Evolutionary conservation across 2,329 filamentous ascomycete species (phyloP).

Genomic region (Chaetomiaceae sp.): DNA sequence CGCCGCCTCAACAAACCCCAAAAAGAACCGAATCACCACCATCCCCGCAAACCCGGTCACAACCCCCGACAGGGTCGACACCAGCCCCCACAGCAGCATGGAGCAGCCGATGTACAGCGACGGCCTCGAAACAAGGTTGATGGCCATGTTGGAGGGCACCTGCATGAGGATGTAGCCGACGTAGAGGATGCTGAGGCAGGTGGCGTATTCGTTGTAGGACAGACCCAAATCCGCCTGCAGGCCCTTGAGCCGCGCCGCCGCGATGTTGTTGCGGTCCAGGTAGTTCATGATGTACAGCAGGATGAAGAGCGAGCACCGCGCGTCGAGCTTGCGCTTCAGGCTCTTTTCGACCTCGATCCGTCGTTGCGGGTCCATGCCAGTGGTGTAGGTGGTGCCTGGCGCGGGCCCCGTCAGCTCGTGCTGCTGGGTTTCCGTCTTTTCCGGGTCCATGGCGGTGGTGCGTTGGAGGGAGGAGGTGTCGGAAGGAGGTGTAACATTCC

Average conservation of each 20-base stretch:
- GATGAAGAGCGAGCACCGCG: slow-evolving; percentile 63
- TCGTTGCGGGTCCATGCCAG: slow-evolving; percentile 41
- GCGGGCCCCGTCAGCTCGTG: background rate
- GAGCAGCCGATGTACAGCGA: slow-evolving; percentile 45
- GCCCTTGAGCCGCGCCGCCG: slow-evolving; percentile 60
- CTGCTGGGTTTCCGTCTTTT: slow-evolving; percentile 2
- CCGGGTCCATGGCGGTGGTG: slow-evolving; percentile 1
- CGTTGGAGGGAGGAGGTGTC: background rate
- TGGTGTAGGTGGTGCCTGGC: too few species aligned
- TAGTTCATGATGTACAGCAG: slow-evolving; percentile 77
- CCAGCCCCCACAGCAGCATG: slow-evolving; percentile 57
- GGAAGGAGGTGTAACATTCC: background rate
- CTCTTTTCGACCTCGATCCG: slow-evolving; percentile 56
- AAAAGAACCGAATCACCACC: slow-evolving; percentile 53
- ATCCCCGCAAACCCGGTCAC: slow-evolving; percentile 50
- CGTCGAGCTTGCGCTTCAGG: slow-evolving; percentile 67
- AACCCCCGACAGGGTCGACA: slow-evolving; percentile 54
- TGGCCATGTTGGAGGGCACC: slow-evolving; percentile 54
- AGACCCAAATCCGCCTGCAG: slow-evolving; percentile 58
- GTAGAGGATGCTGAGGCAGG: slow-evolving; percentile 60
- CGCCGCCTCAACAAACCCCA: slow-evolving; percentile 60
- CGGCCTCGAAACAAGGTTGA: slow-evolving; percentile 50
- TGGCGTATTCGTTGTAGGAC: slow-evolving; percentile 56
- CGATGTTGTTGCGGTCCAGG: slow-evolving; percentile 64
- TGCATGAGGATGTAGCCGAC: slow-evolving; percentile 64